Percentiles rank a stretch among this genome's conserved stretches.
Evolutionary conservation across 805 yeast genomes (phyloP).

Genomic region (Wickerhamomyces kurtzmanii): DNA sequence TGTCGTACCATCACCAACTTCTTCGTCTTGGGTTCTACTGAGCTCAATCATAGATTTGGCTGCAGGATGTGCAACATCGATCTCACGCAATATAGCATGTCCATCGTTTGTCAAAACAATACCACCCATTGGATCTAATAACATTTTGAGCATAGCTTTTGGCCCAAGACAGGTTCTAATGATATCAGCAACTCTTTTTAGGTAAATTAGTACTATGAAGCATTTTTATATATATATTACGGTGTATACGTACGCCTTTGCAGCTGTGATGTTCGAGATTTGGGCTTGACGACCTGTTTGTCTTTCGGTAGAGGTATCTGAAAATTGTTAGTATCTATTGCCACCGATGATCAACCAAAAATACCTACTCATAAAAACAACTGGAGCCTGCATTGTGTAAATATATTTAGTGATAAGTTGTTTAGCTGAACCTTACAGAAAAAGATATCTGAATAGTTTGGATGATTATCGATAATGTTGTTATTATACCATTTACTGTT

Average conservation of each 20-base stretch:
- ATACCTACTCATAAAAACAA: slow-evolving; percentile 55
- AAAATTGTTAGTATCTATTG: slow-evolving; percentile 1
- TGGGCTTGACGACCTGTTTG: slow-evolving; percentile 98
- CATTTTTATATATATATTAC: slow-evolving; percentile 5
- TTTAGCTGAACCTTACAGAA: too few species aligned
- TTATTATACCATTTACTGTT: too few species aligned
- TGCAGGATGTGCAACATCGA: slow-evolving; percentile 97
- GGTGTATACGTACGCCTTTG: slow-evolving; percentile 88
- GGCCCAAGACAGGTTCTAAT: slow-evolving; percentile 98
- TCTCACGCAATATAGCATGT: slow-evolving; percentile 94
- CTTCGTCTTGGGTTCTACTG: slow-evolving; percentile 96
- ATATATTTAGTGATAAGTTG: too few species aligned
- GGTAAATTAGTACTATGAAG: too few species aligned
- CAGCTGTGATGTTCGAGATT: slow-evolving; percentile 93
- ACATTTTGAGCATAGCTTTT: slow-evolving; percentile 97
- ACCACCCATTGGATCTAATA: slow-evolving; percentile 91
- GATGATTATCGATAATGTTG: too few species aligned
- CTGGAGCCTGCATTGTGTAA: slow-evolving; percentile 67
- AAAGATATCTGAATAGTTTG: too few species aligned
- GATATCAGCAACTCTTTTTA: slow-evolving; percentile 93
- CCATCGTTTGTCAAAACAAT: slow-evolving; percentile 97
- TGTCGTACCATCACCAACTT: slow-evolving; percentile 98
- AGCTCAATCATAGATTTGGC: slow-evolving; percentile 98
- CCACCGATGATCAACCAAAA: slow-evolving; percentile 6
- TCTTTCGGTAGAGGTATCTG: slow-evolving; percentile 77